Conservation (phyloP, 441 rosid species). For the Arabidopsis lyrata region DNA sequence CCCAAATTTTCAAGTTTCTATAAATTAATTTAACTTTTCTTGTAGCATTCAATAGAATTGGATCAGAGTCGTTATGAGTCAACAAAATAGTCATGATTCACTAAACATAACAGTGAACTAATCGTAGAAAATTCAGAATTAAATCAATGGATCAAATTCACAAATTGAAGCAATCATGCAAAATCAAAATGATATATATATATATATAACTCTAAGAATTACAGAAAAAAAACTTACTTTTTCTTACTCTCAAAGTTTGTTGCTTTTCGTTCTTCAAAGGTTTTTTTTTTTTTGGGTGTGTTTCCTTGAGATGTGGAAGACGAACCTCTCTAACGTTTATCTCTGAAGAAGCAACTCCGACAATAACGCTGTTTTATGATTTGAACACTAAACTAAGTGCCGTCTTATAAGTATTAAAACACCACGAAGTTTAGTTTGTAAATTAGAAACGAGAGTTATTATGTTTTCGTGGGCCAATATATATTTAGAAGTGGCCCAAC, state of each 20-base stretch:
- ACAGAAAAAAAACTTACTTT: constrained; percentile 3
- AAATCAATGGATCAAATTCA: not conserved
- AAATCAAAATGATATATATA: not conserved
- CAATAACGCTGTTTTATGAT: constrained; percentile 16
- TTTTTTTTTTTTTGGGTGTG: not conserved
- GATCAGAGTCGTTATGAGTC: constrained; percentile 22
- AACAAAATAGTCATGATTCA: constrained; percentile 1
- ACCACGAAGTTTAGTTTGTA: not conserved
- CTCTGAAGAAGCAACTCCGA: constrained; percentile 17
- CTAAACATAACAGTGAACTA: constrained; percentile 13
- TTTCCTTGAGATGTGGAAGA: constrained; percentile 35
- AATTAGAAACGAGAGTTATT: constrained; percentile 4
- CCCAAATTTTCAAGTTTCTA: not conserved
- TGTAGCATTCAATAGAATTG: not conserved
- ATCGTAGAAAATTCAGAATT: not conserved
- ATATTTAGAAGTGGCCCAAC: not conserved
- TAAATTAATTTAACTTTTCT: not conserved
- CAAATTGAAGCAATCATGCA: not conserved
- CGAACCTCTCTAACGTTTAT: constrained; percentile 32
- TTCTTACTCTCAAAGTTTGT: constrained; percentile 10
- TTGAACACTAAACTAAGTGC: constrained; percentile 10
- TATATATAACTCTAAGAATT: not conserved
- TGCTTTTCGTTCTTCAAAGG: constrained; percentile 12
- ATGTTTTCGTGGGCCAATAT: constrained; percentile 1
- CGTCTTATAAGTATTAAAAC: not conserved